Percentiles rank a stretch among this genome's conserved stretches.
phyloP scores from a whole-genome alignment of 2,329 filamentous ascomycete species.

The Chaetomiaceae sp. region DNA sequence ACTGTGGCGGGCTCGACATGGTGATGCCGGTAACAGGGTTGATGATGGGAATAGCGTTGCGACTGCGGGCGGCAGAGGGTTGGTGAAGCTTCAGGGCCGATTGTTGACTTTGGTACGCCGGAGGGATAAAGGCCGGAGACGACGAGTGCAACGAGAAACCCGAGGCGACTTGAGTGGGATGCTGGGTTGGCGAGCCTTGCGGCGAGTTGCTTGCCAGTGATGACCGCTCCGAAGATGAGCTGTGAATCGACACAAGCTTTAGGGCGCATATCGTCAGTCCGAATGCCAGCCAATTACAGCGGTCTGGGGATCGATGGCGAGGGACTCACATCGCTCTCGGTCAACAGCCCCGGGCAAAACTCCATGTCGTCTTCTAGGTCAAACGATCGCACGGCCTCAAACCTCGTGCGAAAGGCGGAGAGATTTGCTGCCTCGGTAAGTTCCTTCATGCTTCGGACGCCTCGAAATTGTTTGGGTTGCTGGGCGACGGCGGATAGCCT shows the following conservation, averaged over 20 bases:
- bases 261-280: slow-evolving; percentile 24
- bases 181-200: slow-evolving; percentile 84
- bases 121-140: slow-evolving; percentile 62
- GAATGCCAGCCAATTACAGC: slow-evolving; percentile 6
- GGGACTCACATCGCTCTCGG: slow-evolving; percentile 83
- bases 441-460: slow-evolving; percentile 82
- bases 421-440: slow-evolving; percentile 72
- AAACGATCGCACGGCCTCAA: slow-evolving; percentile 88
- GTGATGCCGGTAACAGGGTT: slow-evolving; percentile 87
- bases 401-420: slow-evolving; percentile 75
- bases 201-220: slow-evolving; percentile 94
- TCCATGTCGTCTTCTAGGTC: slow-evolving; percentile 94
- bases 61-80: slow-evolving; percentile 79
- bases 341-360: slow-evolving; percentile 89
- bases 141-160: slow-evolving; percentile 69
- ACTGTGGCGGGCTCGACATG: slow-evolving; percentile 82
- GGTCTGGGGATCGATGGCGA: not conserved
- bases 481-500: slow-evolving; percentile 76
- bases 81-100: slow-evolving; percentile 79
- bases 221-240: slow-evolving; percentile 83
- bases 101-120: slow-evolving; percentile 62
- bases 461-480: slow-evolving; percentile 79
- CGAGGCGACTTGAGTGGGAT: slow-evolving; percentile 72
- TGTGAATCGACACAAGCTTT: slow-evolving; percentile 86
- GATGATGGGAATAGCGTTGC: slow-evolving; percentile 96